phyloP scores from a whole-genome alignment of 1,284 basidiomycete genomes.

The Peniophora sp. region DNA sequence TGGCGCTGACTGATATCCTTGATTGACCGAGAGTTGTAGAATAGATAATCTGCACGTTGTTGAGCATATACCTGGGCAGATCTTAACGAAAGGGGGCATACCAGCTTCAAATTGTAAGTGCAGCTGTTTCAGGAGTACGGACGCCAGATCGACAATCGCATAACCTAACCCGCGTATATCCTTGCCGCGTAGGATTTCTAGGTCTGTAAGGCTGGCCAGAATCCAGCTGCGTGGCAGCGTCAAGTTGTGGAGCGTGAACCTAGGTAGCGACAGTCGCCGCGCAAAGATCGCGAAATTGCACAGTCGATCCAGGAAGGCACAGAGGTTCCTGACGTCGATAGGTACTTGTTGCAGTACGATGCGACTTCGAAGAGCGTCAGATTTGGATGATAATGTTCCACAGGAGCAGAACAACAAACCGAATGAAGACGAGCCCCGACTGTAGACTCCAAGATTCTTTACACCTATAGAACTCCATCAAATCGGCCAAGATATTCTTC shows the following conservation, averaged over 20 bases:
- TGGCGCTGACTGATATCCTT: conserved; percentile 8
- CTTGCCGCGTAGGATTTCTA: not conserved
- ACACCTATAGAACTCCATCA: conserved; percentile 20
- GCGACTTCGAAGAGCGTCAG: conserved; percentile 23
- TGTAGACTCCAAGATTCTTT: conserved; percentile 13
- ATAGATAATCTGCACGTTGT: conserved; percentile 17
- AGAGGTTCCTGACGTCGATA: conserved; percentile 35
- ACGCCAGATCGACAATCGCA: conserved; percentile 17
- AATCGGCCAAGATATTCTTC: conserved; percentile 27
- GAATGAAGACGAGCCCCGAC: conserved; percentile 20
- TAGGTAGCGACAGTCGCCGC: conserved; percentile 14
- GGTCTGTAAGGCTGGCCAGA: conserved; percentile 14
- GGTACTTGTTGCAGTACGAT: conserved; percentile 23
- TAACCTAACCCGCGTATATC: conserved; percentile 9
- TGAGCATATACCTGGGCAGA: not conserved
- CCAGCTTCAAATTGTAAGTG: conserved; percentile 19
- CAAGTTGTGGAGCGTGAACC: conserved; percentile 27
- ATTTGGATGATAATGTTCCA: not conserved
- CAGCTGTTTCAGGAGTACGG: conserved; percentile 23
- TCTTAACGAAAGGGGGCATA: conserved; percentile 2
- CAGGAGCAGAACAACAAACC: conserved; percentile 8
- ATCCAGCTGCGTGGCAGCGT: conserved; percentile 44
- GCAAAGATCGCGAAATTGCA: conserved; percentile 29
- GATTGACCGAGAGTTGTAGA: conserved; percentile 19
- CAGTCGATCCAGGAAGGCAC: conserved; percentile 37